phyloP scores from a whole-genome alignment of 2,329 filamentous ascomycete species.

The Xylariaceae sp. region DNA sequence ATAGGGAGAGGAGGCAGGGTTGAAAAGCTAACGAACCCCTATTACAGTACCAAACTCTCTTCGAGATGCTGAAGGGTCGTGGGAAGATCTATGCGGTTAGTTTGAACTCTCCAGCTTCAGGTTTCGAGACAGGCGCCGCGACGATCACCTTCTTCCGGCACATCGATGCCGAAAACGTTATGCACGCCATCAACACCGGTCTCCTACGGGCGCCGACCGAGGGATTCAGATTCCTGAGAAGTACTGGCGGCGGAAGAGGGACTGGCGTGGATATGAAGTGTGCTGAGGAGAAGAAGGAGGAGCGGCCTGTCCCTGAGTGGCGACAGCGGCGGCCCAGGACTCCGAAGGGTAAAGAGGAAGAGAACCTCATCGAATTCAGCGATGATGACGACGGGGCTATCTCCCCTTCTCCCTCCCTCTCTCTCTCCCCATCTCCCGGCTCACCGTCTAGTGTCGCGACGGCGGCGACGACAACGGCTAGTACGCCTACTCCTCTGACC shows the following conservation, averaged over 20 bases:
- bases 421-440: neutral
- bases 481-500: no score
- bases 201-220: neutral
- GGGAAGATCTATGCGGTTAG: constrained; percentile 6
- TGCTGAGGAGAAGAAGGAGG: no score
- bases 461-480: no score
- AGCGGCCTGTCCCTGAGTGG: neutral
- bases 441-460: neutral
- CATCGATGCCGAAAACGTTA: constrained; percentile 3
- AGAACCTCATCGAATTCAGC: neutral
- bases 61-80: constrained; percentile 5
- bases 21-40: neutral
- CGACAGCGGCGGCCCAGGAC: no score
- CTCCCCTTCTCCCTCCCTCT: neutral
- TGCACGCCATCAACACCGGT: constrained; percentile 4
- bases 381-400: neutral
- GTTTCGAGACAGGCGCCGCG: neutral
- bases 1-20: neutral
- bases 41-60: constrained; percentile 1
- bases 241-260: neutral
- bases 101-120: neutral
- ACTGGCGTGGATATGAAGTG: neutral
- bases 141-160: constrained; percentile 9
- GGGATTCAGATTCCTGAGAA: neutral
- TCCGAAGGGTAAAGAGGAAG: neutral